phyloP scores from a whole-genome alignment of 2,329 filamentous ascomycete genomes.

The Diplodia intermedia region DNA sequence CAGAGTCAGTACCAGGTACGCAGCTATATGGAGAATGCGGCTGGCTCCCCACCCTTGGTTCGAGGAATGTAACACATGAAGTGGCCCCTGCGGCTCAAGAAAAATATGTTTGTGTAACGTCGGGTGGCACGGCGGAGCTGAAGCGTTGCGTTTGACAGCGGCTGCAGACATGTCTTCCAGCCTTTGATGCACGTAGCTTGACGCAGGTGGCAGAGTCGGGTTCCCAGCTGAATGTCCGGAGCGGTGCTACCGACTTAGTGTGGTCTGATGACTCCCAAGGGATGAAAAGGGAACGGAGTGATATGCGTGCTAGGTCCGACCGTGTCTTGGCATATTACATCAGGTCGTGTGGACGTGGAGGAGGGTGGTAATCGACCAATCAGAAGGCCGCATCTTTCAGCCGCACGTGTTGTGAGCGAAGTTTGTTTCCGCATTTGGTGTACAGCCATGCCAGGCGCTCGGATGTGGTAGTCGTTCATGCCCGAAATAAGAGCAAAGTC shows the following conservation, averaged over 20 bases:
- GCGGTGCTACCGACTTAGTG: not conserved
- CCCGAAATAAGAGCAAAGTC: not conserved
- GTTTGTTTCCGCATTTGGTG: not conserved
- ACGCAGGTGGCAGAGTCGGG: not conserved
- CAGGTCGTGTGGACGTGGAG: not conserved
- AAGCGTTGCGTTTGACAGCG: not conserved
- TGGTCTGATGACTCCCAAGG: not conserved
- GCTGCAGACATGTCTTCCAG: not conserved
- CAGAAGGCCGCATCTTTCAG: not conserved
- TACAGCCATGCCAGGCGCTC: not conserved
- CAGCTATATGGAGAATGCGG: not conserved
- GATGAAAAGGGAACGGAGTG: not conserved
- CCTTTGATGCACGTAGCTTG: not conserved
- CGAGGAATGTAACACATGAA: not conserved
- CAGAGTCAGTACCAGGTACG: not conserved
- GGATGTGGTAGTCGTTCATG: not conserved
- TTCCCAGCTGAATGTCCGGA: not conserved
- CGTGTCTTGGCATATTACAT: not conserved
- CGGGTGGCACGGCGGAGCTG: not conserved
- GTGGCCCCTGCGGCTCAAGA: conserved; percentile 6
- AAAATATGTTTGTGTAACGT: not conserved
- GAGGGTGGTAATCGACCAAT: not conserved
- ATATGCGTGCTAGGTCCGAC: not conserved
- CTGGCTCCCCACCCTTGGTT: not conserved
- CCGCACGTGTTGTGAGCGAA: not conserved